Evolutionary conservation across 129 eudicot species (phyloP).

Genomic region (Chrysanthemum lavandulifolium): DNA sequence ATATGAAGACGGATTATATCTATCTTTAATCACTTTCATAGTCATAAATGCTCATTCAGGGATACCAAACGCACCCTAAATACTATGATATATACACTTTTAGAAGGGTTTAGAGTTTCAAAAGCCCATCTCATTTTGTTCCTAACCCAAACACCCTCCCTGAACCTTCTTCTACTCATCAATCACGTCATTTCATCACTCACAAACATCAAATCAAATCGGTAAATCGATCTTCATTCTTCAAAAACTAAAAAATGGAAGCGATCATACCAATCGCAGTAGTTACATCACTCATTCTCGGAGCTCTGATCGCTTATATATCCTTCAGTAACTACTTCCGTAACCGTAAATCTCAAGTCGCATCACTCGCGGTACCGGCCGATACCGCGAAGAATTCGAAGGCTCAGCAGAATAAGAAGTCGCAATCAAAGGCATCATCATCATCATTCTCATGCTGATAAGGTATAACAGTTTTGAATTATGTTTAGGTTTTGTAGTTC

Average conservation of each 20-base stretch:
- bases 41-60: too few relatives aligned
- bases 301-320: slow-evolving; percentile 66
- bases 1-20: too few relatives aligned
- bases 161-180: slow-evolving; percentile 6
- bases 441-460: slow-evolving; percentile 66
- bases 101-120: too few relatives aligned
- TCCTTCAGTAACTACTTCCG: slow-evolving; percentile 65
- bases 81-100: too few relatives aligned
- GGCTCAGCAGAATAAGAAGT: slow-evolving; percentile 47
- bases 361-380: slow-evolving; percentile 52
- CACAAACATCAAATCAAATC: background rate
- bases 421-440: slow-evolving; percentile 69
- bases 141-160: background rate
- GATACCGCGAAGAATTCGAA: slow-evolving; percentile 42
- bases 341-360: slow-evolving; percentile 62
- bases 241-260: slow-evolving; percentile 40
- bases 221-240: background rate
- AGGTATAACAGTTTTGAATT: slow-evolving; percentile 38
- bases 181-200: background rate
- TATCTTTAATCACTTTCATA: too few relatives aligned
- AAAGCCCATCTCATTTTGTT: background rate
- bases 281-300: slow-evolving; percentile 48
- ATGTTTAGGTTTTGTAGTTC: background rate
- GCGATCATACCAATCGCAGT: slow-evolving; percentile 41
- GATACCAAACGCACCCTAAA: too few relatives aligned